Conservation (phyloP, 441 rosid genomes). For the Erodium moschatum region DNA sequence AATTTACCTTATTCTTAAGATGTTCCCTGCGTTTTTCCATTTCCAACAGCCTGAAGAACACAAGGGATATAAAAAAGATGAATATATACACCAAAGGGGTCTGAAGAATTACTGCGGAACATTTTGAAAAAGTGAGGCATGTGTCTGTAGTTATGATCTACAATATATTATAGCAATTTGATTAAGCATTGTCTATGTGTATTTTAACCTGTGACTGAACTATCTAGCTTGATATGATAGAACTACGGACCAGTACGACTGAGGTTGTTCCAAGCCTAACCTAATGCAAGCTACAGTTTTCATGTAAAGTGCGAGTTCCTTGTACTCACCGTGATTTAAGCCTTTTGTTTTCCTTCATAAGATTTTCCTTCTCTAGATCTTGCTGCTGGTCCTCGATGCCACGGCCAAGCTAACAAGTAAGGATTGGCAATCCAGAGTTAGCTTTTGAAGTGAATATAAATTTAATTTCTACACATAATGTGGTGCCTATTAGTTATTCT, state of each 20-base stretch:
- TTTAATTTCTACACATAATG: no score
- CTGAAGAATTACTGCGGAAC: neutral
- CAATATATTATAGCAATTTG: neutral
- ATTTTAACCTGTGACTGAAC: neutral
- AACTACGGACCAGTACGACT: neutral
- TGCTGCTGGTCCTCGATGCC: neutral
- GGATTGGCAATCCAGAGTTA: neutral
- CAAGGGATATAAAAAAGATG: neutral
- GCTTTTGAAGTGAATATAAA: no score
- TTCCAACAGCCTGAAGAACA: slow-evolving; percentile 13
- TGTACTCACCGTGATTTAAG: slow-evolving; percentile 10
- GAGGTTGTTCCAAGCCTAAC: neutral
- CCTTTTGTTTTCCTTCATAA: slow-evolving; percentile 1
- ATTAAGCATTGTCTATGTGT: neutral
- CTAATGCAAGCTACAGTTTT: neutral
- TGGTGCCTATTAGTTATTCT: no score
- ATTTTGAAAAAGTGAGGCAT: neutral
- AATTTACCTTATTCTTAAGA: slow-evolving; percentile 8
- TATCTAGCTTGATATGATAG: neutral
- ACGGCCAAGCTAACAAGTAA: slow-evolving; percentile 9
- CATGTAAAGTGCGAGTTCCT: neutral
- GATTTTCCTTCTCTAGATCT: neutral
- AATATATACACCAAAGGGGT: neutral
- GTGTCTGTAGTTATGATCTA: neutral
- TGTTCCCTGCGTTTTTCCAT: neutral